phyloP scores from a whole-genome alignment of 495 filamentous ascomycete genomes.

The Beverwykella pulmonaria region DNA sequence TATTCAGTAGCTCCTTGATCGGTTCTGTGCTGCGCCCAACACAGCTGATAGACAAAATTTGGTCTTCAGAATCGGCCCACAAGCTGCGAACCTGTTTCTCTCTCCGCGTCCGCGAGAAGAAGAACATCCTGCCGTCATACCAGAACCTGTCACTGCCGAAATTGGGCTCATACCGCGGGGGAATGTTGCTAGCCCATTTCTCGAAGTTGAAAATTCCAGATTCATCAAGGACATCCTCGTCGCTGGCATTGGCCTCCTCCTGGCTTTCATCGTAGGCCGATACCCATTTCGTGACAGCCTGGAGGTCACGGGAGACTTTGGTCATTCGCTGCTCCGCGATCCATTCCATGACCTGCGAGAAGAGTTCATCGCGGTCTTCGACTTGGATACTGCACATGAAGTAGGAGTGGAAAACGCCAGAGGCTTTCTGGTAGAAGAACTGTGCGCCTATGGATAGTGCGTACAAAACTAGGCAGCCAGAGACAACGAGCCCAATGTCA shows the following conservation, averaged over 20 bases:
- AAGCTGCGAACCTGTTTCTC: constrained; percentile 12
- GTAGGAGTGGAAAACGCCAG: constrained; percentile 46
- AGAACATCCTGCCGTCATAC: constrained; percentile 41
- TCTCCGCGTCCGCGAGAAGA: constrained; percentile 24
- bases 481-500: constrained; percentile 72
- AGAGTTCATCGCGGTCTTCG: constrained; percentile 61
- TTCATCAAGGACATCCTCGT: constrained; percentile 34
- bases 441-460: constrained; percentile 37
- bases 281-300: constrained; percentile 58
- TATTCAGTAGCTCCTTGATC: constrained; percentile 63
- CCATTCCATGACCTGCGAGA: constrained; percentile 63
- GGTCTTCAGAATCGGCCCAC: constrained; percentile 36
- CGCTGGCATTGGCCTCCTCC: constrained; percentile 38
- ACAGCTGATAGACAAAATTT: constrained; percentile 53
- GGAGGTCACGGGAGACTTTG: constrained; percentile 57
- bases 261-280: constrained; percentile 56
- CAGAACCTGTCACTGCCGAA: constrained; percentile 52
- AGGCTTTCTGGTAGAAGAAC: constrained; percentile 38
- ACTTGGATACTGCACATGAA: constrained; percentile 61
- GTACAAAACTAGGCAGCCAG: constrained; percentile 56
- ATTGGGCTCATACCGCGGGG: constrained; percentile 55
- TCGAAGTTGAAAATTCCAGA: constrained; percentile 43
- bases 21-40: constrained; percentile 58
- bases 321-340: constrained; percentile 58
- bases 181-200: constrained; percentile 52